Evolutionary conservation across 2,329 filamentous ascomycete species (phyloP).

Genomic region (Zymoseptoria ardabiliae): DNA sequence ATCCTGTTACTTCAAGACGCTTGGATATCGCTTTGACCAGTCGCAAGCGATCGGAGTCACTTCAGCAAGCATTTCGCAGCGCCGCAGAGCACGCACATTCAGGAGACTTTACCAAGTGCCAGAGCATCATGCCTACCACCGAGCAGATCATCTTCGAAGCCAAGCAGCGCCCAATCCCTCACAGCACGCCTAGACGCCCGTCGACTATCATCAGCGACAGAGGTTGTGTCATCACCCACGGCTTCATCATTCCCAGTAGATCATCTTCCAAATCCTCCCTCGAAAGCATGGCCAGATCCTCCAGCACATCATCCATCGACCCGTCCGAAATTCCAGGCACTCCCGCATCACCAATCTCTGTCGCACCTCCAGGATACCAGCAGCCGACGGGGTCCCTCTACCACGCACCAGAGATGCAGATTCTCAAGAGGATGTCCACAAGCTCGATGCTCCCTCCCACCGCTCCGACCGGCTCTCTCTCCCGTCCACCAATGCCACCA

Average conservation of each 20-base stretch:
- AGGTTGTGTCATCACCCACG: slow-evolving; percentile 17
- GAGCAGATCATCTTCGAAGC: slow-evolving; percentile 14
- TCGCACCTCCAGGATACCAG: slow-evolving; percentile 4
- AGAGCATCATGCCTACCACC: slow-evolving; percentile 1
- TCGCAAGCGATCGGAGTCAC: slow-evolving; percentile 2
- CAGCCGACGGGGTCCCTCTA: slow-evolving; percentile 6
- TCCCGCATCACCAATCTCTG: slow-evolving; percentile 9
- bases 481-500: not conserved
- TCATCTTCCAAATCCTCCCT: slow-evolving; percentile 12
- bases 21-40: not conserved
- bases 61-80: slow-evolving; percentile 1
- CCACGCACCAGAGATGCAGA: slow-evolving; percentile 5
- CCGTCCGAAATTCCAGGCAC: slow-evolving; percentile 9
- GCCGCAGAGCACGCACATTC: not conserved
- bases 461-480: not conserved
- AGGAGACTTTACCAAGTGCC: no score
- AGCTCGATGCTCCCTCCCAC: slow-evolving; percentile 8
- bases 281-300: slow-evolving; percentile 1
- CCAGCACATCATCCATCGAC: slow-evolving; percentile 2
- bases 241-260: slow-evolving; percentile 15
- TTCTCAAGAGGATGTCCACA: slow-evolving; percentile 3
- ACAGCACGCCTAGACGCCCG: slow-evolving; percentile 6
- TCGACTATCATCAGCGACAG: slow-evolving; percentile 14
- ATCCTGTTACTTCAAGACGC: not conserved
- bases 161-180: slow-evolving; percentile 5